phyloP scores from a whole-genome alignment of 2,329 filamentous ascomycete species.

The Graphium sp. region DNA sequence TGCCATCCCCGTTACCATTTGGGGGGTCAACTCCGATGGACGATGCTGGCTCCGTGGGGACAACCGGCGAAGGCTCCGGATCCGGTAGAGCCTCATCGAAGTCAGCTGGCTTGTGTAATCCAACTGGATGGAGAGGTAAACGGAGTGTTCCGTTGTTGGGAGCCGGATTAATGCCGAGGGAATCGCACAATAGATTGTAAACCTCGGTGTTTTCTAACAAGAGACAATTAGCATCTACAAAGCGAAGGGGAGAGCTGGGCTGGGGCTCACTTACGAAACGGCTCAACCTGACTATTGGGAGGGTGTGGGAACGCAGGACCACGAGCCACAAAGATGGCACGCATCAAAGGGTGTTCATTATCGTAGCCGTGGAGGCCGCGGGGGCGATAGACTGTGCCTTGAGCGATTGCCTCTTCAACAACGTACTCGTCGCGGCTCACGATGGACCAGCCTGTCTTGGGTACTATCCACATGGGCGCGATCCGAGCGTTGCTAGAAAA shows the following conservation, averaged over 20 bases:
- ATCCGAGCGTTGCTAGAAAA: conserved; percentile 81
- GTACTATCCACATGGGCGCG: conserved; percentile 86
- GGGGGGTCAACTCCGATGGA: conserved; percentile 3
- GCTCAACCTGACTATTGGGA: conserved; percentile 61
- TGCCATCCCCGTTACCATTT: conserved; percentile 7
- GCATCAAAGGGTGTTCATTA: conserved; percentile 85
- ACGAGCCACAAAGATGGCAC: conserved; percentile 83
- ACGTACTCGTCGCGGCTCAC: conserved; percentile 68
- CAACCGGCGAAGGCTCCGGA: conserved; percentile 16
- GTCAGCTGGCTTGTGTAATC: conserved; percentile 38
- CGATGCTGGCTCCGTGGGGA: not conserved
- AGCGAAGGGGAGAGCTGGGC: not conserved
- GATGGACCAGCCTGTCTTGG: conserved; percentile 84
- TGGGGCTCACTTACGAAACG: conserved; percentile 55
- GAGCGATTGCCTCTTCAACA: conserved; percentile 46
- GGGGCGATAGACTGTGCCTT: conserved; percentile 54
- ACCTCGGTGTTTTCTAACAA: conserved; percentile 74
- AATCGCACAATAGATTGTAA: conserved; percentile 90
- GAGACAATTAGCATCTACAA: not conserved
- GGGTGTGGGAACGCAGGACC: conserved; percentile 84
- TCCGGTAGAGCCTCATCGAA: conserved; percentile 33
- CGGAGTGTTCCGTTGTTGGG: conserved; percentile 81
- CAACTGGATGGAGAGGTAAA: conserved; percentile 48
- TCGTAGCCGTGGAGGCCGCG: conserved; percentile 88
- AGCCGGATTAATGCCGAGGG: conserved; percentile 52